Base-by-base conservation (phyloP, 2,329 filamentous ascomycete species). In the Talaromyces sp. region DNA sequence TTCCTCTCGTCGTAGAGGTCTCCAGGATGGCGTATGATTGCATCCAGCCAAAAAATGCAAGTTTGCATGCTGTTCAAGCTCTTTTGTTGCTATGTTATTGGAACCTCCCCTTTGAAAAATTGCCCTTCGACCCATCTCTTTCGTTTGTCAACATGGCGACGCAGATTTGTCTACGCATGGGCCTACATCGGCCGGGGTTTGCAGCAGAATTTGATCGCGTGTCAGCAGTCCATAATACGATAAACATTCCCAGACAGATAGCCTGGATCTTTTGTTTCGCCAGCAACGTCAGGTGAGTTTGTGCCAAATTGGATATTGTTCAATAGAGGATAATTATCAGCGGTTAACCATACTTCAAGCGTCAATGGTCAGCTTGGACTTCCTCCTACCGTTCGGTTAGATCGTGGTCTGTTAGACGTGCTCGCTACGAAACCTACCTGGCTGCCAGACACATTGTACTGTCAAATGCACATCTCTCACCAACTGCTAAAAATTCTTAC, bases 261-360 rank as follows among this genome's bases (percentile, higher is more conserved):
- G 53, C 53, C 2, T 61, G 60, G 60, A 28, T 56, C 10, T 50
- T 54, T 22, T 61, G 60, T n/a, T 61, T 61, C 17, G 53, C 60
- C 6, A 51, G 46, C 13, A 61, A 61, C 22, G 28, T 61, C 6
- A 61, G 53, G 60, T 57, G 17, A 36, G 45, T 35, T 33, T 13
- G 15, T 28, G 13, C 9, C 19, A 19, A 11, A 7, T 41, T 22
- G 13, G 4, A 11, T 2, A 13, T 22, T 41, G 3, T 13, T 5
- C 10, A n/a, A 22, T 22, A 22, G 6, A 1, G 19, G 6, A 6
- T 11, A 35, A 35, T 10, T 2, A 35, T 35, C 39, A 8, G 6
- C 7, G 7, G 17, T 9, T 21, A 17, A 41, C 5, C 39, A 21
- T 41, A 17, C 3, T 6, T 9, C 5, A 37, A 61, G 60, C 39